phyloP scores from a whole-genome alignment of 352 stramenopile genomes.

The Pythium inflatum region DNA sequence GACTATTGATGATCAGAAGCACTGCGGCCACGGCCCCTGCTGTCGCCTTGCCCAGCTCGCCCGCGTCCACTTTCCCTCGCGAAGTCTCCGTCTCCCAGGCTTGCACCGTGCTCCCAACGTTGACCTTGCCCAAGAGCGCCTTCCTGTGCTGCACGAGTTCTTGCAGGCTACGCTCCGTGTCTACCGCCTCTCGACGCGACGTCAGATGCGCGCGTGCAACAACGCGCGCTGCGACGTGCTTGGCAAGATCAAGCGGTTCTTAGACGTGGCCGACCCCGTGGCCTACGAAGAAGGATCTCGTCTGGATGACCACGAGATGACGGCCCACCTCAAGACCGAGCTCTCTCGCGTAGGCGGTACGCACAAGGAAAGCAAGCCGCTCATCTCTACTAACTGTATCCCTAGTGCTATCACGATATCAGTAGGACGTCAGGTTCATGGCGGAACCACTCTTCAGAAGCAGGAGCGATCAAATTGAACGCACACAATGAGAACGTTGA shows the following conservation, averaged over 20 bases:
- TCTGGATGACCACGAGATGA: too few relatives aligned
- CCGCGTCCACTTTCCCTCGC: conserved; percentile 60
- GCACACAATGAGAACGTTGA: too few relatives aligned
- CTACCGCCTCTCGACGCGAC: conserved; percentile 50
- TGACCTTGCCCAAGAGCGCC: conserved; percentile 43
- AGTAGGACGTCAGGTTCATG: too few relatives aligned
- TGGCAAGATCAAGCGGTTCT: conserved; percentile 49
- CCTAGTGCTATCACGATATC: too few relatives aligned
- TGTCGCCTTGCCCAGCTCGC: conserved; percentile 43
- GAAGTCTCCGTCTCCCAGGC: conserved; percentile 28
- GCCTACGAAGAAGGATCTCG: neutral
- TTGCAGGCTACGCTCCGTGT: conserved; percentile 53
- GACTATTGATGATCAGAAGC: conserved; percentile 21
- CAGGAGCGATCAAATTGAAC: too few relatives aligned
- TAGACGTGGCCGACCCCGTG: conserved; percentile 31
- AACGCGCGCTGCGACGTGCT: conserved; percentile 55
- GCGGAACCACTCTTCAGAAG: too few relatives aligned
- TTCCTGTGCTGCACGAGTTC: conserved; percentile 53
- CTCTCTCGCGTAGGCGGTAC: too few relatives aligned
- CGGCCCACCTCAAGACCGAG: too few relatives aligned
- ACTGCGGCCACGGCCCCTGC: conserved; percentile 53
- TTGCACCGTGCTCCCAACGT: conserved; percentile 29
- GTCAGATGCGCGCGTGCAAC: conserved; percentile 63
- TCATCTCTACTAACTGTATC: too few relatives aligned
- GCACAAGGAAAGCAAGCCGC: too few relatives aligned